phyloP scores from a whole-genome alignment of 163 green algal species.

The Chlamydomonas reinhardtii region DNA sequence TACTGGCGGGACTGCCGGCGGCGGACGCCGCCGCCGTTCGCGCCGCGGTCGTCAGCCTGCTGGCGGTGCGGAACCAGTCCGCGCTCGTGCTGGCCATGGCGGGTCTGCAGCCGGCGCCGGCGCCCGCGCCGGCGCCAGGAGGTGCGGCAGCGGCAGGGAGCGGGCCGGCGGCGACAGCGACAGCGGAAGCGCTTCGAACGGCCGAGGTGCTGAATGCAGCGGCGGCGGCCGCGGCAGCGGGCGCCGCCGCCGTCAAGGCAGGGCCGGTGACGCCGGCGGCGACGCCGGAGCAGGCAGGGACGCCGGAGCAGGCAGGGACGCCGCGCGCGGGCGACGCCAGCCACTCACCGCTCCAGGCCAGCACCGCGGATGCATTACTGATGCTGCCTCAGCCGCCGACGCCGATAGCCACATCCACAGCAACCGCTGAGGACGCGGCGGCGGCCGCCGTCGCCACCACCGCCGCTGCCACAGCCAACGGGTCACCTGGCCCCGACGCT shows the following conservation, averaged over 20 bases:
- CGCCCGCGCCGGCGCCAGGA: neutral
- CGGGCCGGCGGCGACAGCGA: neutral
- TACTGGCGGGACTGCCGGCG: neutral
- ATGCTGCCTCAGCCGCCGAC: too few relatives aligned
- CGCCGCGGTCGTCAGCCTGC: neutral
- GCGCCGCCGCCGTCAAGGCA: neutral
- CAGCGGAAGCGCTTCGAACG: neutral
- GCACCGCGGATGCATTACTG: too few relatives aligned
- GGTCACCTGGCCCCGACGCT: too few relatives aligned
- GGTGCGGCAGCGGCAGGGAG: neutral
- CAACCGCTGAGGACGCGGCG: too few relatives aligned
- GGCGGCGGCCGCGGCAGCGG: neutral
- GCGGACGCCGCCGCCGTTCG: constrained; percentile 5
- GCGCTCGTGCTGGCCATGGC: neutral
- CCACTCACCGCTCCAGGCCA: too few relatives aligned
- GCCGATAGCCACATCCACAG: too few relatives aligned
- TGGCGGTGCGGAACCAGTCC: constrained; percentile 23
- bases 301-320: too few relatives aligned
- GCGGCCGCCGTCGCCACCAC: too few relatives aligned
- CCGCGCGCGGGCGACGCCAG: too few relatives aligned
- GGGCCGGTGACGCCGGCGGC: too few relatives aligned
- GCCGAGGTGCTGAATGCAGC: neutral
- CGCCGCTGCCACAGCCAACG: too few relatives aligned
- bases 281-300: too few relatives aligned
- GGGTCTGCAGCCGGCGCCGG: neutral